Evolutionary conservation across 2,329 filamentous ascomycete genomes (phyloP).

Genomic region (Teratosphaeria gauchensis): DNA sequence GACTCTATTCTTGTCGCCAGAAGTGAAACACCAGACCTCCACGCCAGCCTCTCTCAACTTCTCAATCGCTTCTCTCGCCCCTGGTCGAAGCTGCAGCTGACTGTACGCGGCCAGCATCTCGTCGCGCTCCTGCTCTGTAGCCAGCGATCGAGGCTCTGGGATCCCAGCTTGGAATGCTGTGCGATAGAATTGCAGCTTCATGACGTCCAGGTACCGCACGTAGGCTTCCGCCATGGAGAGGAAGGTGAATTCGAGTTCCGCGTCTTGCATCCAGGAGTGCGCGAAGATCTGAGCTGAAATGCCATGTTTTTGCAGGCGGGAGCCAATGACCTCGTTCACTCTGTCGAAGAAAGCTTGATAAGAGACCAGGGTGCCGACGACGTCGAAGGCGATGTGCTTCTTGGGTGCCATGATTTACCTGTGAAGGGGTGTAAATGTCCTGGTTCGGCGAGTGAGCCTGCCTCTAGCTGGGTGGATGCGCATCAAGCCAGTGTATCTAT

Average conservation of each 20-base stretch:
- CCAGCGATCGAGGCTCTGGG: slow-evolving; percentile 32
- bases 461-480: background rate
- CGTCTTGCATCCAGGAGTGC: slow-evolving; percentile 38
- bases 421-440: background rate
- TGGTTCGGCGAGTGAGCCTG: background rate
- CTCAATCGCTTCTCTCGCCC: slow-evolving; percentile 33
- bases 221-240: slow-evolving; percentile 38
- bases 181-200: slow-evolving; percentile 40
- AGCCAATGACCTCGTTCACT: slow-evolving; percentile 35
- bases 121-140: slow-evolving; percentile 34
- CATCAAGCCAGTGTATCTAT: background rate
- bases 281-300: slow-evolving; percentile 37
- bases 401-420: background rate
- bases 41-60: slow-evolving; percentile 39
- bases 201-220: slow-evolving; percentile 33
- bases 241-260: slow-evolving; percentile 43
- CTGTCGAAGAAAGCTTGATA: slow-evolving; percentile 36
- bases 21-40: slow-evolving; percentile 46
- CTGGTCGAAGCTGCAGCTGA: slow-evolving; percentile 26
- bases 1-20: slow-evolving; percentile 42
- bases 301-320: slow-evolving; percentile 28
- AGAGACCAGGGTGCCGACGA: slow-evolving; percentile 44
- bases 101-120: slow-evolving; percentile 33
- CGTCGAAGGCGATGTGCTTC: slow-evolving; percentile 28
- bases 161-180: slow-evolving; percentile 38